A percentile compares a stretch with the other conserved stretches of the same genome.
Evolutionary conservation across 495 filamentous ascomycete genomes (phyloP).

Genomic region (Xylona heveae): DNA sequence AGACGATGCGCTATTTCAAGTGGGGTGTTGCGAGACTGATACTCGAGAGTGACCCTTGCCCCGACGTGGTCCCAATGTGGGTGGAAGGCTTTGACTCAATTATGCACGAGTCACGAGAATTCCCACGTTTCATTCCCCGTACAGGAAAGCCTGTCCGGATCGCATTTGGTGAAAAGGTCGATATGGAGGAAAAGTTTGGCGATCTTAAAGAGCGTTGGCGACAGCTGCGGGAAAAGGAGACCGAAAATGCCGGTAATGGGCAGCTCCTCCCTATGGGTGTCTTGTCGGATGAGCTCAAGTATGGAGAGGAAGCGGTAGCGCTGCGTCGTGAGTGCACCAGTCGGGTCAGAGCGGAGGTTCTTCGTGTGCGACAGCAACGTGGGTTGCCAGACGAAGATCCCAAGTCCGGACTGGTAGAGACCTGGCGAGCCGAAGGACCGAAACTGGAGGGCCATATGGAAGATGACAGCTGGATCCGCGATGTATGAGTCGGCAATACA

Average conservation of each 20-base stretch:
- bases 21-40: constrained; percentile 86
- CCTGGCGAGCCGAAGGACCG: constrained; percentile 32
- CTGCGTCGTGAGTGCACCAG: constrained; percentile 66
- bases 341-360: constrained; percentile 54
- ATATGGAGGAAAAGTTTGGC: constrained; percentile 37
- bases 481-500: no score
- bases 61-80: constrained; percentile 83
- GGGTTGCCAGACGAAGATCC: constrained; percentile 67
- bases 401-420: constrained; percentile 39
- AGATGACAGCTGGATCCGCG: constrained; percentile 42
- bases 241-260: constrained; percentile 6
- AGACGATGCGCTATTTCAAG: constrained; percentile 86
- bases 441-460: constrained; percentile 35
- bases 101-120: constrained; percentile 63
- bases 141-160: constrained; percentile 47
- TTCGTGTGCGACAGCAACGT: constrained; percentile 46
- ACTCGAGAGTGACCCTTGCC: constrained; percentile 61
- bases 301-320: constrained; percentile 48
- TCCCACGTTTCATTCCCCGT: constrained; percentile 66
- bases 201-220: constrained; percentile 51
- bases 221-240: constrained; percentile 23
- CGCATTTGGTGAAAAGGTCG: constrained; percentile 47
- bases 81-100: constrained; percentile 66
- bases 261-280: constrained; percentile 27
- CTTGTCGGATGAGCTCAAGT: constrained; percentile 46